Conservation (phyloP, 768 basidiomycete genomes). For the Kondoa malvinella region DNA sequence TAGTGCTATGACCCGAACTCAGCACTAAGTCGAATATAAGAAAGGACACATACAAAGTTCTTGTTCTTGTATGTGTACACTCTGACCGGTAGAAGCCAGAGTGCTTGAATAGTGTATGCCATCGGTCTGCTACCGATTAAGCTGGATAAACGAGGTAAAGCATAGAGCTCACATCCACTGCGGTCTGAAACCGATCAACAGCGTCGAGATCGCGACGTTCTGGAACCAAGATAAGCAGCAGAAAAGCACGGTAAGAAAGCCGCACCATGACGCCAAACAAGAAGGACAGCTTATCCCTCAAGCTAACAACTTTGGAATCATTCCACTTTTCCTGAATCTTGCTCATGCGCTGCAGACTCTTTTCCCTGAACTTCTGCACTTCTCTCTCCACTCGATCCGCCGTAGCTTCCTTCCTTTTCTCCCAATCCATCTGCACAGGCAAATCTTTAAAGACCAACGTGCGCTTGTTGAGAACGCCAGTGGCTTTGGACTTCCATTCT, state of each 20-base stretch:
- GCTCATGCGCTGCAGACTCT: constrained; percentile 56
- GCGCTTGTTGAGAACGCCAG: constrained; percentile 18
- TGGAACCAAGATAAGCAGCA: not conserved
- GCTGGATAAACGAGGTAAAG: not conserved
- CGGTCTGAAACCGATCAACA: constrained; percentile 74
- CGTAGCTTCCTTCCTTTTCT: constrained; percentile 15
- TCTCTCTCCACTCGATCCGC: constrained; percentile 48
- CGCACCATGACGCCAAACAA: constrained; percentile 69
- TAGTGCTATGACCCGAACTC: not conserved
- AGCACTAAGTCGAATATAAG: constrained; percentile 3
- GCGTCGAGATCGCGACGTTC: constrained; percentile 59
- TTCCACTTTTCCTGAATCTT: constrained; percentile 72
- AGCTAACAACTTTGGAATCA: constrained; percentile 33
- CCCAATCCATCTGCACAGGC: not conserved
- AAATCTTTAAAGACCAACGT: not conserved
- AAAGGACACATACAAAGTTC: constrained; percentile 72
- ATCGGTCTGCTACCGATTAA: constrained; percentile 43
- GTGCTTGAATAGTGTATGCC: constrained; percentile 59
- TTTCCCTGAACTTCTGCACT: constrained; percentile 66
- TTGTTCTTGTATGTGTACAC: constrained; percentile 78
- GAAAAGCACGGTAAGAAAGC: not conserved
- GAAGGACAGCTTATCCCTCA: constrained; percentile 57
- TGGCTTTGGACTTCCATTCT: constrained; percentile 9
- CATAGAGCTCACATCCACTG: constrained; percentile 45
- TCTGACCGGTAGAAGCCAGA: constrained; percentile 66